Conservation (phyloP, 352 stramenopile genomes). For the Globisporangium rhizosaccharum region DNA sequence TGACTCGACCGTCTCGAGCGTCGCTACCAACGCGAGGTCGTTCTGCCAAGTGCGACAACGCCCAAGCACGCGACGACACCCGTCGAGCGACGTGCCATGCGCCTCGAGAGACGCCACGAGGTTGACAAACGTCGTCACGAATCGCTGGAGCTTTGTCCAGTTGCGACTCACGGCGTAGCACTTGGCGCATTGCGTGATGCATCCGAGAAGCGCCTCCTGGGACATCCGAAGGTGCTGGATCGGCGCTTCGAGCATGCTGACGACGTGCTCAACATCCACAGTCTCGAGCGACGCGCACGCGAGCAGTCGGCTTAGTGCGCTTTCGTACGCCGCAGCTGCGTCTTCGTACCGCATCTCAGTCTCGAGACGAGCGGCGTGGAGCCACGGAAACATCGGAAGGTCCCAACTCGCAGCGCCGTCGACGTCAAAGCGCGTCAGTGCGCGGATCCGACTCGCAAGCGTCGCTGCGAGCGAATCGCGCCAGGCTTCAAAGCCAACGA, state of each 20-base stretch:
- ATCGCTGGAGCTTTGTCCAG: conserved; percentile 34
- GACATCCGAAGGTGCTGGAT: conserved; percentile 35
- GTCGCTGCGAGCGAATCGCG: conserved; percentile 24
- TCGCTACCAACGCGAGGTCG: conserved; percentile 25
- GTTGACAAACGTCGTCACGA: conserved; percentile 25
- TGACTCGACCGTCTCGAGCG: conserved; percentile 16
- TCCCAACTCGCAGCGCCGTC: conserved; percentile 12
- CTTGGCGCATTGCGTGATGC: conserved; percentile 41
- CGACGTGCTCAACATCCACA: conserved; percentile 14
- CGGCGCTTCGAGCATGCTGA: conserved; percentile 19
- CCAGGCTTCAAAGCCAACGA: conserved; percentile 45
- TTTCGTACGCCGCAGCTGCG: conserved; percentile 38
- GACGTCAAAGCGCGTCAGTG: conserved; percentile 8
- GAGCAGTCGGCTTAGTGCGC: conserved; percentile 17
- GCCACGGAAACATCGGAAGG: conserved; percentile 33
- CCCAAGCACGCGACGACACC: conserved; percentile 24
- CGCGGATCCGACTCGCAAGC: conserved; percentile 18
- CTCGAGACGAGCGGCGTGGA: conserved; percentile 32
- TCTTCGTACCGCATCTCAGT: conserved; percentile 68
- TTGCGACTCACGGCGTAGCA: conserved; percentile 37
- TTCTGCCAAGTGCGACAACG: conserved; percentile 29
- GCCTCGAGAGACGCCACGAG: conserved; percentile 20
- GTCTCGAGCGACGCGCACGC: not conserved
- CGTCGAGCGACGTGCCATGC: conserved; percentile 16
- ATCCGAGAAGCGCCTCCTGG: conserved; percentile 25